Evolutionary conservation across 106 monocot species (phyloP), one percentile per base, ranked within the genome.

Genomic region (Platanthera zijinensis): DNA sequence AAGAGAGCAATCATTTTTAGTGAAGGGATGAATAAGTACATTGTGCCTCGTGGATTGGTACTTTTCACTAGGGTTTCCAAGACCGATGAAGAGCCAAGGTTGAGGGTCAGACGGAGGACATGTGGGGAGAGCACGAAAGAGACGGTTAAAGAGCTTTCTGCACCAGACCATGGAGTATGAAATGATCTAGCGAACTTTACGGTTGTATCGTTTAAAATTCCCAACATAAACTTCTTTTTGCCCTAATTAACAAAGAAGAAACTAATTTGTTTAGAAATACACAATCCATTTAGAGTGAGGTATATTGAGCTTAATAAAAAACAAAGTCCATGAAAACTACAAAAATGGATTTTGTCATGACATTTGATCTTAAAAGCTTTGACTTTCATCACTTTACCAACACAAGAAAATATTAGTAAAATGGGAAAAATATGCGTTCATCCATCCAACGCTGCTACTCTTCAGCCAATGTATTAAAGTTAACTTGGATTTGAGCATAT

Each of bases 21-120:
- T 6, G 10, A 21, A 61, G 68, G n/a, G 49, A 63, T 72, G 50
- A 11, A 30, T 66, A 3, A 5, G 51, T 86, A 94, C 99, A 72
- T 99, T 99, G 84, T 99, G 99, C 57, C 99, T 82, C 10, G 99
- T 94, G 83, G 22, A 78, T 56, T 82, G 75, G 85, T 85, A 99
- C 78, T 94, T 99, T 78, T 92, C 92, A 13, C 99, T 94, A 6
- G 99, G 99, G 64, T 99, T 99, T 25, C 99, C 99, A 10, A 99
- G 99, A 50, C 99, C 99, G 13, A 99, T 78, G 53, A 99, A 78
- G 61, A 99, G 88, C 94, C 94, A 99, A 39, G 99, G 99, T 39
- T 70, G 75, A 48, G 72, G 22, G 21, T 4, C 22, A 22, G 21
- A 19, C 2, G 22, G 8, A 51, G 72, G 72, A 51, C 1, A 6